Conservation (phyloP, 306 rosid genomes). For the Abrus precatorius region DNA sequence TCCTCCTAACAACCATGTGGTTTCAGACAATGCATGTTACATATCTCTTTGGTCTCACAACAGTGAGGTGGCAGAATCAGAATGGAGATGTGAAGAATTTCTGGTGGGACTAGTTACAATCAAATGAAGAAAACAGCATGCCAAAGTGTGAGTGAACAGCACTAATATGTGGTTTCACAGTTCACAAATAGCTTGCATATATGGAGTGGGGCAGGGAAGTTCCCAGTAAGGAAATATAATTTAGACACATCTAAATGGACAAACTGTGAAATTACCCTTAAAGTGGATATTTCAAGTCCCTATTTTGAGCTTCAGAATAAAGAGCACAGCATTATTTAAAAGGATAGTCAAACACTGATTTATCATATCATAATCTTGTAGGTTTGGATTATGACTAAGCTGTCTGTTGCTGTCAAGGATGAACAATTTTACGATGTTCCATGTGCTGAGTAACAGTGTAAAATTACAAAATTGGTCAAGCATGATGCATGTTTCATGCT, state of each 20-base stretch:
- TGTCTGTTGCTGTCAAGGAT: background rate
- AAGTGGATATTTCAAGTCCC: background rate
- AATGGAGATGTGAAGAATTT: background rate
- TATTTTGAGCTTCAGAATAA: constrained; percentile 9
- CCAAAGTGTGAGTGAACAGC: background rate
- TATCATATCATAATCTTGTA: constrained; percentile 13
- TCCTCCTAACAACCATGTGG: background rate
- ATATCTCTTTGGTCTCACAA: background rate
- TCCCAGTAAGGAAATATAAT: background rate
- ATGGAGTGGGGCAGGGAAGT: background rate
- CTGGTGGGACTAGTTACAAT: background rate
- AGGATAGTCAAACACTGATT: background rate
- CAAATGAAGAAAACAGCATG: background rate
- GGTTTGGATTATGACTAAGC: background rate
- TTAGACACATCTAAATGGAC: background rate
- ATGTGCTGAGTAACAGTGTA: constrained; percentile 10
- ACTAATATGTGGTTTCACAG: background rate
- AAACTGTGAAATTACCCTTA: background rate
- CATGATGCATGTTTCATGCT: constrained; percentile 12
- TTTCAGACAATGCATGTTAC: background rate
- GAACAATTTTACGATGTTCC: constrained; percentile 9
- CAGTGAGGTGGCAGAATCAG: constrained; percentile 1
- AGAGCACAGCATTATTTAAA: constrained; percentile 13
- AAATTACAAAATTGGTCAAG: constrained; percentile 5
- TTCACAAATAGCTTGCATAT: background rate